Percentiles rank a stretch among this genome's conserved stretches.
phyloP scores from a whole-genome alignment of 306 rosid genomes.

The Castanea sativa region DNA sequence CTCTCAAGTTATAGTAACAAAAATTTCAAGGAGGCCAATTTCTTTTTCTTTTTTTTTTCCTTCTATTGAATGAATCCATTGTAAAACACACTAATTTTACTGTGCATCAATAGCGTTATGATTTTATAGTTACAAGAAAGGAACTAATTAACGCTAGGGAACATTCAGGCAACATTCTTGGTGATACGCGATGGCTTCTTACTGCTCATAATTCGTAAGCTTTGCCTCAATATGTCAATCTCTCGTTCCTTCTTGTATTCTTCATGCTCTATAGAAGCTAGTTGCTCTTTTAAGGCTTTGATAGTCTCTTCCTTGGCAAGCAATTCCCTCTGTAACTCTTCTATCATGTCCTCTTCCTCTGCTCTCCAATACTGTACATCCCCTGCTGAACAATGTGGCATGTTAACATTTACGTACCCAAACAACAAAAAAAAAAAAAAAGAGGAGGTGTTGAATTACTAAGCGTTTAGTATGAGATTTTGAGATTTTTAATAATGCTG shows the following conservation, averaged over 20 bases:
- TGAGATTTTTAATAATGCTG: too few relatives aligned
- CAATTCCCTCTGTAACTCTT: conserved; percentile 54
- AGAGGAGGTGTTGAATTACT: background rate
- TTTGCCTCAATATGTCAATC: conserved; percentile 83
- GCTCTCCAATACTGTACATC: conserved; percentile 71
- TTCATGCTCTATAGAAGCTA: conserved; percentile 57
- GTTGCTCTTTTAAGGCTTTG: conserved; percentile 34
- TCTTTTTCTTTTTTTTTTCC: background rate
- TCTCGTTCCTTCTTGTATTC: conserved; percentile 61
- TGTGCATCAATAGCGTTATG: background rate
- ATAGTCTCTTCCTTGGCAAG: conserved; percentile 65
- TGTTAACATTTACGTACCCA: background rate
- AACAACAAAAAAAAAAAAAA: background rate
- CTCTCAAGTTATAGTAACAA: background rate
- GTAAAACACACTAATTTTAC: background rate
- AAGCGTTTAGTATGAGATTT: background rate
- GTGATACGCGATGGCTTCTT: conserved; percentile 39
- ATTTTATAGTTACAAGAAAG: background rate
- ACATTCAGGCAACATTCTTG: conserved; percentile 23
- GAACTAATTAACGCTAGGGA: conserved; percentile 13
- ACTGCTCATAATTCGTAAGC: conserved; percentile 70
- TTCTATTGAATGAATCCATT: background rate
- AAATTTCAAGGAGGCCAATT: background rate
- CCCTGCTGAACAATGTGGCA: conserved; percentile 30
- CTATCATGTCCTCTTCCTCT: conserved; percentile 65